These are phyloP conservation scores for Bipolaris cookei DNA, from an alignment of 2,329 filamentous ascomycete genomes.

Conservation along the genomic window DNA sequence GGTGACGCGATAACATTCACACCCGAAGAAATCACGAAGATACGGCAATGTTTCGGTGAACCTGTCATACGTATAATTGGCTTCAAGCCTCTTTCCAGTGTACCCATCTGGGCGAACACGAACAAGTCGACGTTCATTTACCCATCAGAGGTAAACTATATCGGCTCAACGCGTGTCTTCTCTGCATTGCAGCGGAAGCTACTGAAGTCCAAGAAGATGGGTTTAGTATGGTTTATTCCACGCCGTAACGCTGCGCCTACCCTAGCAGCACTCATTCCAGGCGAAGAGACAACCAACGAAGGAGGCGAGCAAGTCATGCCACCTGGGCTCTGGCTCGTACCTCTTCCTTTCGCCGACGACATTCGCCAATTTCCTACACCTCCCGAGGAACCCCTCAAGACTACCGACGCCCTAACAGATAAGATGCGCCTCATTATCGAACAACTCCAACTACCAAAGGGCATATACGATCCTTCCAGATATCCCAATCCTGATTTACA, in stretches of 20 bases:
- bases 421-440: slow-evolving; percentile 82
- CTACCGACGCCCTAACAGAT: slow-evolving; percentile 74
- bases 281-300: slow-evolving; percentile 67
- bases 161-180: slow-evolving; percentile 92
- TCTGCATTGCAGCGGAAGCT: slow-evolving; percentile 89
- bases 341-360: slow-evolving; percentile 89
- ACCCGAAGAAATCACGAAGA: slow-evolving; percentile 77
- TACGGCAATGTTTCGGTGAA: slow-evolving; percentile 77
- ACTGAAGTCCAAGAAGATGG: slow-evolving; percentile 78
- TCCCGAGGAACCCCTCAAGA: slow-evolving; percentile 51
- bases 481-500: slow-evolving; percentile 94
- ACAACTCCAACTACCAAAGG: slow-evolving; percentile 87
- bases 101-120: slow-evolving; percentile 83
- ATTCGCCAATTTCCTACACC: slow-evolving; percentile 75
- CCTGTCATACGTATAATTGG: slow-evolving; percentile 88
- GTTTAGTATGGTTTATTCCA: slow-evolving; percentile 86
- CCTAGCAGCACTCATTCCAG: slow-evolving; percentile 82
- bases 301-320: slow-evolving; percentile 74
- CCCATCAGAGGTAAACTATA: slow-evolving; percentile 85
- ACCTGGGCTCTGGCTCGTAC: slow-evolving; percentile 85
- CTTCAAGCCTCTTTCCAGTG: slow-evolving; percentile 79
- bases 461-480: slow-evolving; percentile 79
- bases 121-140: slow-evolving; percentile 93
- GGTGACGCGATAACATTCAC: slow-evolving; percentile 88
- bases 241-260: slow-evolving; percentile 79